Evolutionary conservation across 1,284 basidiomycete genomes (phyloP), one percentile per base, ranked within the genome.

Genomic region (Exsudoporus floridanus): DNA sequence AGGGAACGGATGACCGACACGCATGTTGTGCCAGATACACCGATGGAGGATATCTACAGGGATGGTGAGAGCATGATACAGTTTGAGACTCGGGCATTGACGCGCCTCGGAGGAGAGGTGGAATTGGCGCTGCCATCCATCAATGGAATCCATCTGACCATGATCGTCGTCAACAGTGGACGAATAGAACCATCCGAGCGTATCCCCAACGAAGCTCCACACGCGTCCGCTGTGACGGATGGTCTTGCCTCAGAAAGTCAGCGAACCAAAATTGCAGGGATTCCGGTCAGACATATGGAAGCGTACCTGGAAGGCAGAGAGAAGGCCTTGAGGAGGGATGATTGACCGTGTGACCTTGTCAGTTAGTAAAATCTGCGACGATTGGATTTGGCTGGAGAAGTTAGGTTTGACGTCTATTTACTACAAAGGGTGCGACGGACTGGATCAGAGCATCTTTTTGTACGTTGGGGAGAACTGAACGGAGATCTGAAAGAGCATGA

Each of bases 11-110:
- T 19, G 40, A 68, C 77, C 42, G 60, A 84, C 82, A 83, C 70
- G 66, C 76, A 79, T 60, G 65, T 67, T n/a, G 74, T 63, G 19
- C 71, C 74, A 47, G 76, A 79, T 19, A 74, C 65, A 41, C 65
- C 73, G n/a, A 86, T 78, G 27, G 83, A 81, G 2, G 82, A 79
- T 39, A 82, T 72, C 80, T 84, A 43, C 1, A 5, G 14, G 3
- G 7, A 47, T 4, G 41, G 5, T 59, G 41, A 56, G 38, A 16
- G 14, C 5, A 31, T 8, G 48, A 16, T 7, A 28, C 5, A 8
- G 47, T 34, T 6, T 1, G 40, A 18, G 38, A 44, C 3, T 9
- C 19, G n/a, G 16, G 19, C 2, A 38, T 9, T 33, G 40, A 55
- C 70, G 49, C 37, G 31, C 71, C 59, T 71, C 60, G 31, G 70